Evolutionary conservation across 2,329 filamentous ascomycete genomes (phyloP).

Genomic region (Sporothrix pallida): DNA sequence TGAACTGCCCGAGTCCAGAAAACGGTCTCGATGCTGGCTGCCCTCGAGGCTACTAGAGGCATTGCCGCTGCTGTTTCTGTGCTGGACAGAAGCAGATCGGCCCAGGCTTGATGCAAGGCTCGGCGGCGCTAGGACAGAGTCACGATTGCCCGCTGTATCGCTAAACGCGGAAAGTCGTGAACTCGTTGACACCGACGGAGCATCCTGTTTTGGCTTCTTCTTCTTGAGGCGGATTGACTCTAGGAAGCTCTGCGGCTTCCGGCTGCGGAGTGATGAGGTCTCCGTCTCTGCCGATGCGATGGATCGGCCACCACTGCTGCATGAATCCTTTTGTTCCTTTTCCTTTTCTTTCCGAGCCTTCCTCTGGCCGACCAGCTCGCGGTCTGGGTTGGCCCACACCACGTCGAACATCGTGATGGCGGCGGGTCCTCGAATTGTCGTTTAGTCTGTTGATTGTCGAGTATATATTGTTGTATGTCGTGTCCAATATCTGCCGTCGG

Average conservation of each 20-base stretch:
- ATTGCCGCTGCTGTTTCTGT: not conserved
- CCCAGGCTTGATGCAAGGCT: conserved; percentile 27
- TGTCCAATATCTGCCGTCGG: not conserved
- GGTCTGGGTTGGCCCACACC: conserved; percentile 62
- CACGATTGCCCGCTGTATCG: conserved; percentile 7
- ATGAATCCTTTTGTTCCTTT: conserved; percentile 44
- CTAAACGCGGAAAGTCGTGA: conserved; percentile 30
- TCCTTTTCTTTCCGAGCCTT: conserved; percentile 56
- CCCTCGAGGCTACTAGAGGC: not conserved
- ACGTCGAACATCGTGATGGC: conserved; percentile 60
- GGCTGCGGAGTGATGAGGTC: conserved; percentile 50
- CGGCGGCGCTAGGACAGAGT: conserved; percentile 15
- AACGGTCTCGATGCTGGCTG: not conserved
- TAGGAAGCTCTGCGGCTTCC: conserved; percentile 53
- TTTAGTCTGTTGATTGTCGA: not conserved
- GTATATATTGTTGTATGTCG: too few relatives aligned
- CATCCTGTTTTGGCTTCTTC: conserved; percentile 23
- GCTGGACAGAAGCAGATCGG: not conserved
- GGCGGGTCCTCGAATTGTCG: not conserved
- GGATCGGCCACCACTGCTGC: conserved; percentile 42
- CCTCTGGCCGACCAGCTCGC: conserved; percentile 60
- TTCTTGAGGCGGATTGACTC: conserved; percentile 44
- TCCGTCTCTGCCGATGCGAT: conserved; percentile 55
- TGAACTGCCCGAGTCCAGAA: conserved; percentile 33
- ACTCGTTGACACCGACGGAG: not conserved